Evolutionary conservation across 2,329 filamentous ascomycete genomes (phyloP), one percentile per base, ranked within the genome.

Genomic region (Xylaria multiplex): DNA sequence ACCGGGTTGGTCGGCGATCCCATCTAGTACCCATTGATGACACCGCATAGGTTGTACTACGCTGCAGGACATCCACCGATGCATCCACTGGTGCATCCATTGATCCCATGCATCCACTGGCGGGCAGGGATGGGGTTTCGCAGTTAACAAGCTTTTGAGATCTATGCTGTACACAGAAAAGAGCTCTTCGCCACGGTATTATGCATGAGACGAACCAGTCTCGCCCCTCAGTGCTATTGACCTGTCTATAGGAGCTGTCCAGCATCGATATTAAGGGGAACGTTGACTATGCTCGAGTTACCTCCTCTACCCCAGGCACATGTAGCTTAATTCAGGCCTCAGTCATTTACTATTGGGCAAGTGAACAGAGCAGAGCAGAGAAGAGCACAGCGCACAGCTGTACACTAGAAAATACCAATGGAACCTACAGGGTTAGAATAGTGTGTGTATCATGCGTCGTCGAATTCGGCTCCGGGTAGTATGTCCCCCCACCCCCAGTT

Each of bases 1-100:
- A 42, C 24, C 50, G 22, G 43, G 52, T 56, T 56, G 35, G 53
- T 56, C 53, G 52, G 59, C 45, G 53, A 62, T 62, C n/a, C 52
- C 37, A 27, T 27, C 27, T 5, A 27, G 27, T 27, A 27, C 27
- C 27, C 27, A 22, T 35, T 16, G n/a, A 46, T 45, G 22, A 55
- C 53, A 55, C 53, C 53, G 37, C 53, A 55, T 55, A 55, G 27
- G 37, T 30, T 43, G 37, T 43, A n/a, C 37, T 55, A 43, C 37
- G 19, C 37, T 30, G 37, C 53, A 55, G 53, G 52, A 37, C 22
- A 30, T 14, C 11, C 53, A 24, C 22, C 43, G 37, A 14, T 40
- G 11, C 37, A 35, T 40, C 11, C 37, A 40, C 37, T 11, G 37
- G 37, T 14, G 37, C 37, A 40, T 40, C 37, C 11, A 40, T 40